Evolutionary conservation across 495 filamentous ascomycete species (phyloP), one percentile per base, ranked within the genome.

Genomic region (Hypoxylon crocopeplum): DNA sequence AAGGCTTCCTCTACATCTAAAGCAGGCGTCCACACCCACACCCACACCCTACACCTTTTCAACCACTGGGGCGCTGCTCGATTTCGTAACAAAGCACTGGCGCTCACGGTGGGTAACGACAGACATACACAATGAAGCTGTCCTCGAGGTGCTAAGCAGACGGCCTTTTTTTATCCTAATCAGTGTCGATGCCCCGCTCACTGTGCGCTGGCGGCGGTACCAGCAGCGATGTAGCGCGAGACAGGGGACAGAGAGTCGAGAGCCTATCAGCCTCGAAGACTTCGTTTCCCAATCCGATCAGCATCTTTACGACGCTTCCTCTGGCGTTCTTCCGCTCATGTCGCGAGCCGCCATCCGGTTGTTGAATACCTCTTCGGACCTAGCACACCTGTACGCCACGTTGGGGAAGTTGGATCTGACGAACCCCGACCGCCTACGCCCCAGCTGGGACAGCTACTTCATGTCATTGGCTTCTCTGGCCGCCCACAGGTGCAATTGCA

Each of bases 381-480:
- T 96, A 3, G 68, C 84, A 20, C 81, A 84, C 69, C 78, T 98
- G 2, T 84, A 91, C 68, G 70, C 75, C 10, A 82, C 88, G 4
- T 82, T 98, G 7, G 74, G 81, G 39, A 72, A 77, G 15, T 82
- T 97, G 5, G 81, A 94, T 64, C 79, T 98, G 25, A 79, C 89
- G 8, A 84, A 94, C 70, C 84, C 88, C 25, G 79, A 89, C 63
- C 87, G 94, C 2, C 76, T 98, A 21, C 84, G 94, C 1, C 94
- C 94, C n/a, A 88, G 82, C 53, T 98, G 94, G 94, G 94, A 98
- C 72, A 83, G 91, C 60, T 98, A 98, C 75, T 98, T 98, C 72
- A 98, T 98, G 94, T 81, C 89, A 48, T 79, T 98, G 5, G 92
- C 93, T 7, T 93, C 91, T 12, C 85, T 98, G 39, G 94, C 94